phyloP scores from a whole-genome alignment of 176 grass and related monocot genomes.

The Cenchrus fungigraminus region DNA sequence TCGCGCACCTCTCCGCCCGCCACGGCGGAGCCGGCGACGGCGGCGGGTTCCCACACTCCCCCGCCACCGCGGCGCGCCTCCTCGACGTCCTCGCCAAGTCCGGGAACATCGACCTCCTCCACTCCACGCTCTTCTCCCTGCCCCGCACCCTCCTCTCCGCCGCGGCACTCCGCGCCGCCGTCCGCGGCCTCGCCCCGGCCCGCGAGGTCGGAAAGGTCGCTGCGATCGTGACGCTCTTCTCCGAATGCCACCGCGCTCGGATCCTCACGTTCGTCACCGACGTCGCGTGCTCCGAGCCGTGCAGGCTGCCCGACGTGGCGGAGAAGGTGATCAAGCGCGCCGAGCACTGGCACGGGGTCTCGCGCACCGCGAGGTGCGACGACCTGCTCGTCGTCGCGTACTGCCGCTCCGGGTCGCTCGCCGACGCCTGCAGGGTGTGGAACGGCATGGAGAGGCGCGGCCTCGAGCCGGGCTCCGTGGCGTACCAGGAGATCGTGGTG shows the following conservation, averaged over 20 bases:
- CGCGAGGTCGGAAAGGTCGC: conserved; percentile 68
- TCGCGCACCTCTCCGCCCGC: conserved; percentile 57
- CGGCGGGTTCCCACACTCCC: conserved; percentile 60
- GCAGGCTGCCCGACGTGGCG: conserved; percentile 68
- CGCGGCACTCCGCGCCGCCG: conserved; percentile 47
- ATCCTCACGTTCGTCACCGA: conserved; percentile 50
- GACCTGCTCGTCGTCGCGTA: conserved; percentile 63
- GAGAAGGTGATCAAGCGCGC: conserved; percentile 60
- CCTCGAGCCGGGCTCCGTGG: conserved; percentile 53
- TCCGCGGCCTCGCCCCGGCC: conserved; percentile 50
- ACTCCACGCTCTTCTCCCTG: conserved; percentile 53
- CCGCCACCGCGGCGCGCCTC: conserved; percentile 59
- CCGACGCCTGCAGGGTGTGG: conserved; percentile 72
- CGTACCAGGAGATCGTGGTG: conserved; percentile 68
- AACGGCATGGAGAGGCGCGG: conserved; percentile 56
- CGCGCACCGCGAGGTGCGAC: conserved; percentile 48
- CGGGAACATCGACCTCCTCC: conserved; percentile 67
- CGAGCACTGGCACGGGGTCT: conserved; percentile 54
- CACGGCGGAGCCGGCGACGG: neutral
- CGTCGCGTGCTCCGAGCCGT: conserved; percentile 53
- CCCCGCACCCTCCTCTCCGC: conserved; percentile 40
- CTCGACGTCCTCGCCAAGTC: conserved; percentile 69
- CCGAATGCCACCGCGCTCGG: conserved; percentile 22
- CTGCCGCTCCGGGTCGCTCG: conserved; percentile 60
- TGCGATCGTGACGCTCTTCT: conserved; percentile 58